Percentiles rank a stretch among this genome's conserved stretches.
These are phyloP conservation scores for Sarocladiaceae sp. DNA, from an alignment of 2,329 filamentous ascomycete species.

Conservation along the genomic window DNA sequence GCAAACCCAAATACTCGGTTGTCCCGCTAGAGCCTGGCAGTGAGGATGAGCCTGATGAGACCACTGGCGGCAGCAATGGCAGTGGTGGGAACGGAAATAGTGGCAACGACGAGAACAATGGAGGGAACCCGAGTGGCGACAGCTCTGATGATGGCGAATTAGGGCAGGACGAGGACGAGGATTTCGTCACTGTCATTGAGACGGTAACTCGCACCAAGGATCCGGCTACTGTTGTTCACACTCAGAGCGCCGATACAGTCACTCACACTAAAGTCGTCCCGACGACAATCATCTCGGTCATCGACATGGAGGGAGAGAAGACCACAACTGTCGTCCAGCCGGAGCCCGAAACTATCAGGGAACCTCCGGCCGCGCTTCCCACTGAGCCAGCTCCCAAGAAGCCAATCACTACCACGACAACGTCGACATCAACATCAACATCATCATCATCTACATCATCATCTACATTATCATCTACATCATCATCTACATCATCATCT, in stretches of 20 bases:
- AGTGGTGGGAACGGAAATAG: constrained; percentile 11
- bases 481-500: too few species aligned
- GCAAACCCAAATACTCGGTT: constrained; percentile 32
- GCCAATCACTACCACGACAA: not conserved
- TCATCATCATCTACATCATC: too few species aligned
- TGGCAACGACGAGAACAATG: constrained; percentile 10
- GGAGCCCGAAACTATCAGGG: constrained; percentile 9
- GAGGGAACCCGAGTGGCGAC: constrained; percentile 1
- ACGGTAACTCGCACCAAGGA: constrained; percentile 26
- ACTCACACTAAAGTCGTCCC: constrained; percentile 25
- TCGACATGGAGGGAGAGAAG: constrained; percentile 21
- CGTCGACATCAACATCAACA: too few species aligned
- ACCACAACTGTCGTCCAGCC: constrained; percentile 9
- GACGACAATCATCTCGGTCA: constrained; percentile 25
- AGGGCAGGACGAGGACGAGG: constrained; percentile 15
- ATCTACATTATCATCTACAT: too few species aligned
- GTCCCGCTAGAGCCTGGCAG: constrained; percentile 31
- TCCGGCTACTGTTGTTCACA: constrained; percentile 24
- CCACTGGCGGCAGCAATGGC: constrained; percentile 16
- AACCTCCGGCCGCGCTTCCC: constrained; percentile 10
- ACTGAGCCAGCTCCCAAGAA: constrained; percentile 4
- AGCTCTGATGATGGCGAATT: not conserved
- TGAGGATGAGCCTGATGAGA: constrained; percentile 15
- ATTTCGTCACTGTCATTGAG: constrained; percentile 26
- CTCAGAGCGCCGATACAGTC: constrained; percentile 15